Percentiles rank a stretch among this genome's conserved stretches.
phyloP scores from a whole-genome alignment of 495 filamentous ascomycete genomes.

The Pyrenula aspistea region DNA sequence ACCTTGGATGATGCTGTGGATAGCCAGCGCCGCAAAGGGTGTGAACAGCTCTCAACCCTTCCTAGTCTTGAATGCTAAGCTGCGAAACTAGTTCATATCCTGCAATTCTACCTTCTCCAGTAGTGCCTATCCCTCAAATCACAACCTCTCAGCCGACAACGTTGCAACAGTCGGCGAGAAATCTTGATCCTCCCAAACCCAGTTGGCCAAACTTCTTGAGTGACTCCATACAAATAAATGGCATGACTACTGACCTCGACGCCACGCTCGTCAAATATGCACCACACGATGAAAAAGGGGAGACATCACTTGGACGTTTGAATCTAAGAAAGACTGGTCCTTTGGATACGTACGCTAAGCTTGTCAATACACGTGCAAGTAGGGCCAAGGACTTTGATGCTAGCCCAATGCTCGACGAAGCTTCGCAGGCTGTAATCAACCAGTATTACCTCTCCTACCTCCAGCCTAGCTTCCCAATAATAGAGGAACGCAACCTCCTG shows the following conservation, averaged over 20 bases:
- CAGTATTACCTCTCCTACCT: slow-evolving; percentile 72
- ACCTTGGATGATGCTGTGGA: slow-evolving; percentile 38
- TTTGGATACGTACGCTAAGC: neutral
- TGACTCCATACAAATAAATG: slow-evolving; percentile 37
- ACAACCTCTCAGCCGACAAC: neutral
- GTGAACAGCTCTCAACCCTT: slow-evolving; percentile 3
- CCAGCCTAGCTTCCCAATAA: slow-evolving; percentile 82
- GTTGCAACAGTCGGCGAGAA: slow-evolving; percentile 14
- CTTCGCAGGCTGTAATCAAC: slow-evolving; percentile 73
- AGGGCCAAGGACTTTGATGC: slow-evolving; percentile 24
- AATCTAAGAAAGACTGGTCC: slow-evolving; percentile 60
- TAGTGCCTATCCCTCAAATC: slow-evolving; percentile 2
- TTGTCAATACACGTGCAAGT: slow-evolving; percentile 74
- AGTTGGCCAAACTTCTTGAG: slow-evolving; percentile 25
- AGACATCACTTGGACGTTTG: slow-evolving; percentile 23
- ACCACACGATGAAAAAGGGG: slow-evolving; percentile 28
- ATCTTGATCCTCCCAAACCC: slow-evolving; percentile 13
- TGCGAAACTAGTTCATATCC: neutral
- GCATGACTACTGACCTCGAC: slow-evolving; percentile 41
- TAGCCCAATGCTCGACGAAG: slow-evolving; percentile 38
- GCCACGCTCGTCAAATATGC: slow-evolving; percentile 35
- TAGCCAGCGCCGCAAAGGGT: slow-evolving; percentile 32
- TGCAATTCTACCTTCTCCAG: slow-evolving; percentile 3
- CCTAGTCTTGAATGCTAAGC: neutral
- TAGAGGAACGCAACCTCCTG: slow-evolving; percentile 77